Evolutionary conservation across 345 rosid genomes (phyloP), one percentile per base, ranked within the genome.

Genomic region (Passiflora organensis): DNA sequence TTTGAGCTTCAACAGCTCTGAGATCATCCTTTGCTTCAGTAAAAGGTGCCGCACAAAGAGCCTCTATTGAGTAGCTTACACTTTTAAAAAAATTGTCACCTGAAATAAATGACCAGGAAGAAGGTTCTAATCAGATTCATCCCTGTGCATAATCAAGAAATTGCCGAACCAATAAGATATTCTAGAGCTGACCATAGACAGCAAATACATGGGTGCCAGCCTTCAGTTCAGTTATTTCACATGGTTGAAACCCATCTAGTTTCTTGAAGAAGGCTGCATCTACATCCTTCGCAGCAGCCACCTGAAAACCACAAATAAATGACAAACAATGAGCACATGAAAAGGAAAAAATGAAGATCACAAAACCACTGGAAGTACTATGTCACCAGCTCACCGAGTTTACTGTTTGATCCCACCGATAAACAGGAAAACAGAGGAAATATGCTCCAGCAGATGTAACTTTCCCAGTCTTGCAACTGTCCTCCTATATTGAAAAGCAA

Each of bases 51-150:
- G 93, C 90, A 64, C 85, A 89, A 56, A 89, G 72, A 59, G 91
- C 95, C 76, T 94, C 95, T 63, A 94, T 72, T 32, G 91, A 84
- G 75, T 94, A 94, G 78, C 79, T 79, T 62, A 80, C 95, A 55
- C 85, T 83, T 69, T 80, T 89, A 63, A 94, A 94, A 76, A 94
- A 94, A 53, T 89, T 94, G 72, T 89, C 99, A 65, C 99, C 99
- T 94, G 69, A 43, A 70, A 72, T 48, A 43, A 38, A 63, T 18
- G 28, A 20, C 39, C 59, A 65, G 38, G 61, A 56, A 18, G 25
- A 60, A 68, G 24, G 39, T 41, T 17, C 37, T 47, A 43, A 48
- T 58, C 49, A 53, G 56, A 51, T 59, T 50, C 21, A 41, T 60
- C 46, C 19, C 43, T 54, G 64, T 54, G 19, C 47, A 49, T 41